These are phyloP conservation scores for Lyophyllum decastes DNA, from an alignment of 768 basidiomycete species.

Conservation along the genomic window DNA sequence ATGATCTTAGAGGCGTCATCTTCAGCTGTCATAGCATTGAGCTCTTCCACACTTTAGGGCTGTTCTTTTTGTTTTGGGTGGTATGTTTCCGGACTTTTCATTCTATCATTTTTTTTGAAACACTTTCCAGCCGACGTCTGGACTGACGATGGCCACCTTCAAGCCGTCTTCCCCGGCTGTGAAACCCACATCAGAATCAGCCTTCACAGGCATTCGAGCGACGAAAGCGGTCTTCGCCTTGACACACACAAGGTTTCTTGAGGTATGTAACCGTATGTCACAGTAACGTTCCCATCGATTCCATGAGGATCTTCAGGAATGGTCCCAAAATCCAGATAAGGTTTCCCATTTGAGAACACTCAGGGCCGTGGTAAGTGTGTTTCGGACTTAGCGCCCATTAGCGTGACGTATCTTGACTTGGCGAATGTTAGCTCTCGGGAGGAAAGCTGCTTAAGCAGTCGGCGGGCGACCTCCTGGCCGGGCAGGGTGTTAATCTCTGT, in stretches of 20 bases:
- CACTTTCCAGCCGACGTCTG: background rate
- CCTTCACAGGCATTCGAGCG: background rate
- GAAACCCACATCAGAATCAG: background rate
- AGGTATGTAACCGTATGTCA: background rate
- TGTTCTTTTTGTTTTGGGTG: slow-evolving; percentile 2
- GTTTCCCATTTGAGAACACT: background rate
- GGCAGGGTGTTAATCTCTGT: background rate
- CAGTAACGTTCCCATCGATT: background rate
- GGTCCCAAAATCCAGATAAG: slow-evolving; percentile 1
- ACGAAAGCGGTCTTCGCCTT: background rate
- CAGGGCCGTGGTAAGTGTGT: background rate
- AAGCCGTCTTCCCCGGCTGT: background rate
- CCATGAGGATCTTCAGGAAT: background rate
- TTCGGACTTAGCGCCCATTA: too few species aligned
- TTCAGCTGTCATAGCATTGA: slow-evolving; percentile 8
- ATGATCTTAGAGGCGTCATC: background rate
- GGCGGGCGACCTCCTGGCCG: background rate
- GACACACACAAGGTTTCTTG: slow-evolving; percentile 4
- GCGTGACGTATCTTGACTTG: background rate
- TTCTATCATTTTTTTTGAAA: background rate
- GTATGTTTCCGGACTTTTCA: background rate
- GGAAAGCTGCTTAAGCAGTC: background rate
- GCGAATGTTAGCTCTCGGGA: background rate
- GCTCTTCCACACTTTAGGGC: slow-evolving; percentile 2
- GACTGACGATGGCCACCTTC: background rate